These are phyloP conservation scores for Talaromyces liani DNA, from an alignment of 495 filamentous ascomycete genomes.

Conservation along the genomic window DNA sequence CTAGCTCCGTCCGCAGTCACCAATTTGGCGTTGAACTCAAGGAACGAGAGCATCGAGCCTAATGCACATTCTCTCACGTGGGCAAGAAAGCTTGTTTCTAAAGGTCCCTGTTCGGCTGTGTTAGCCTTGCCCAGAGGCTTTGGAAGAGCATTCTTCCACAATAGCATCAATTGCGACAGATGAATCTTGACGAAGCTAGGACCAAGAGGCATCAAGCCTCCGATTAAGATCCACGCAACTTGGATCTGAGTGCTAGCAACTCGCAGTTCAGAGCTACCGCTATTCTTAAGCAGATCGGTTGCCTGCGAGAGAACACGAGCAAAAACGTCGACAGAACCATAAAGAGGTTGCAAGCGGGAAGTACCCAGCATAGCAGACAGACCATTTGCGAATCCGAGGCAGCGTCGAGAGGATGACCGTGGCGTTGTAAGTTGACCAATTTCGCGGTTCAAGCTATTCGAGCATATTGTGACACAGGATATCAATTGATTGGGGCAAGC, in stretches of 20 bases:
- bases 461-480: slow-evolving; percentile 86
- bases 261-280: slow-evolving; percentile 82
- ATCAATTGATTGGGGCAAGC: slow-evolving; percentile 88
- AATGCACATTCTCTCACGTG: slow-evolving; percentile 95
- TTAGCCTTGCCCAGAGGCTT: slow-evolving; percentile 91
- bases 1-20: slow-evolving; percentile 93
- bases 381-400: slow-evolving; percentile 88
- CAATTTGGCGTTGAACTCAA: slow-evolving; percentile 88
- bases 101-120: slow-evolving; percentile 64
- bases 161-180: slow-evolving; percentile 84
- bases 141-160: slow-evolving; percentile 96
- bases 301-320: slow-evolving; percentile 85
- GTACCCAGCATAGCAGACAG: slow-evolving; percentile 88
- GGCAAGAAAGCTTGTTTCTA: slow-evolving; percentile 87
- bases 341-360: slow-evolving; percentile 77
- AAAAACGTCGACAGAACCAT: slow-evolving; percentile 92
- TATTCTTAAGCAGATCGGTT: slow-evolving; percentile 86
- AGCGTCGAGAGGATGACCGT: slow-evolving; percentile 73
- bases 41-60: slow-evolving; percentile 82
- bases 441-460: slow-evolving; percentile 91
- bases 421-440: slow-evolving; percentile 66
- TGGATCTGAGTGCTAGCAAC: slow-evolving; percentile 93
- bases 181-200: slow-evolving; percentile 99
- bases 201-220: slow-evolving; percentile 90
- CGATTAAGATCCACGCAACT: slow-evolving; percentile 95